Evolutionary conservation across 2,329 filamentous ascomycete species (phyloP), one percentile per base, ranked within the genome.

Genomic region (Colletotrichum karsti): DNA sequence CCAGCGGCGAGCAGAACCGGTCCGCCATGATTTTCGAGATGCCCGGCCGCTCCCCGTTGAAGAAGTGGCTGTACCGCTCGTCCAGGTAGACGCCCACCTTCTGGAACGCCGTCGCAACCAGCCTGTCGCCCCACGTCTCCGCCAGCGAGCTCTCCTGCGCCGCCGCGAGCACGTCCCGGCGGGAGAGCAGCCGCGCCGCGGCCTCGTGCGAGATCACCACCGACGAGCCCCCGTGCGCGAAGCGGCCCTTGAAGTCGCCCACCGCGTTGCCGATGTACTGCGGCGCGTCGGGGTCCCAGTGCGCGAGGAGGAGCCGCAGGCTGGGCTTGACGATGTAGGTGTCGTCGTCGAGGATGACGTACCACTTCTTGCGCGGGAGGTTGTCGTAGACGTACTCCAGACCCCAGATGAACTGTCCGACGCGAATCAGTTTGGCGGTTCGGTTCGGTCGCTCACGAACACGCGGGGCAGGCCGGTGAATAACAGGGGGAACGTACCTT

Each of bases 341-440:
- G 73, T 89, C 87, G 74, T 89, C 87, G 74, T 89, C 87, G 13
- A 87, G 75, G 70, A 89, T 83, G 69, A 88, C 74, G 72, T 88
- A 89, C 87, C 87, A 89, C 73, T 87, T 87, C 77, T 88, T 89
- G 68, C 79, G 74, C 0, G 86, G 87, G 73, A 88, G 78, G 15
- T 77, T 79, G 41, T 79, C 75, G 77, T 84, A 87, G 20, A 84
- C 79, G 68, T 86, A 81, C 70, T 88, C 84, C 71, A 89, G 82
- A 46, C 85, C 84, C 42, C 85, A 82, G 57, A 88, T 82, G 73
- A 88, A 88, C 86, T 88, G 67, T 22, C 2, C 13, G 7, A 0
- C 1, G n/a, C 39, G 26, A 1, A 37, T 57, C 22, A 57, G 54
- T 33, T 44, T 44, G 63, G 74, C 63, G 71, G 60, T 24, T 20